These are phyloP conservation scores for Plasmopara muralis DNA, from an alignment of 352 stramenopile genomes.

Conservation along the genomic window DNA sequence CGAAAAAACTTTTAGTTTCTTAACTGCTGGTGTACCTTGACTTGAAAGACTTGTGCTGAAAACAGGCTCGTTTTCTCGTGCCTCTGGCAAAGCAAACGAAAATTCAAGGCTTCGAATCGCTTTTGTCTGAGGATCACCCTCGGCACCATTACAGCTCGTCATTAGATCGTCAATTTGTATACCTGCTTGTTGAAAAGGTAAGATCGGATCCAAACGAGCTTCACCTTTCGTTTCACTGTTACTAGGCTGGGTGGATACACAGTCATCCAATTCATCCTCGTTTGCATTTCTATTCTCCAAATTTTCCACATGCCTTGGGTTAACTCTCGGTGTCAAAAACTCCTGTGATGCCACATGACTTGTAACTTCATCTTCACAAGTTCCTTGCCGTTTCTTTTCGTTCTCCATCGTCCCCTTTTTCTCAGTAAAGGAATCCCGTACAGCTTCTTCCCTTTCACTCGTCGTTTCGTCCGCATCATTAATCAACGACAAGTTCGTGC, in stretches of 20 bases:
- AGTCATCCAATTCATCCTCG: slow-evolving; percentile 29
- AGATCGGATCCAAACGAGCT: slow-evolving; percentile 6
- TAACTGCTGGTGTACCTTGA: slow-evolving; percentile 22
- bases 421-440: background rate
- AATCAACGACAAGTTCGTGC: slow-evolving; percentile 4
- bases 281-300: slow-evolving; percentile 11
- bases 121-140: slow-evolving; percentile 35
- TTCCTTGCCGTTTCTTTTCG: slow-evolving; percentile 4
- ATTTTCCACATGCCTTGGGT: slow-evolving; percentile 4
- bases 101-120: slow-evolving; percentile 58
- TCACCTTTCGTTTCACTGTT: slow-evolving; percentile 11
- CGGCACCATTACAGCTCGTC: slow-evolving; percentile 1
- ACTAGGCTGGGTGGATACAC: slow-evolving; percentile 41
- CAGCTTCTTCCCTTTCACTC: background rate
- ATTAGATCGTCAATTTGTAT: slow-evolving; percentile 27
- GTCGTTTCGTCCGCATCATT: slow-evolving; percentile 9
- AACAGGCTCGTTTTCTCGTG: slow-evolving; percentile 46
- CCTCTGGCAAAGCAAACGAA: slow-evolving; percentile 49
- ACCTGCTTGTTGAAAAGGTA: slow-evolving; percentile 8
- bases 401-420: background rate
- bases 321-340: slow-evolving; percentile 25
- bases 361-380: slow-evolving; percentile 16
- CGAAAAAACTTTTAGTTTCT: slow-evolving; percentile 17
- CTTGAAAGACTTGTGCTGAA: slow-evolving; percentile 31
- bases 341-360: slow-evolving; percentile 23